These are phyloP conservation scores for Trametes punicea DNA, from an alignment of 768 basidiomycete species.

Conservation along the genomic window DNA sequence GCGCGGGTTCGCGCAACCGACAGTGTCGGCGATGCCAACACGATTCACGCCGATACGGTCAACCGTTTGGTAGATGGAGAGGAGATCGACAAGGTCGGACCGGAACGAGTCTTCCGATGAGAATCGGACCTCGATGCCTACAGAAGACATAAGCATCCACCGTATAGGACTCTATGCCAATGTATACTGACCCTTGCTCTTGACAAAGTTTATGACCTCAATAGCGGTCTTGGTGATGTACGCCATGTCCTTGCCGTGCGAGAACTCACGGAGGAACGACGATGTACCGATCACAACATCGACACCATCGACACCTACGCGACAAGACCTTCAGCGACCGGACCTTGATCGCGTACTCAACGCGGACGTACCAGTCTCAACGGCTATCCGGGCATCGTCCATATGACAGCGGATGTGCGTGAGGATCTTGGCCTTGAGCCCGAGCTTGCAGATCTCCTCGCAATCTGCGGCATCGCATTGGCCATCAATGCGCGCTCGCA, in stretches of 20 bases:
- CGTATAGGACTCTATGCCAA: background rate
- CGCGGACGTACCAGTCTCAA: constrained; percentile 78
- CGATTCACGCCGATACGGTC: constrained; percentile 99
- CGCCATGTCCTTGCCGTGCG: constrained; percentile 99
- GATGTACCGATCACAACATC: constrained; percentile 99
- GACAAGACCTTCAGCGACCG: background rate
- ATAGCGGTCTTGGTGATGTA: constrained; percentile 99
- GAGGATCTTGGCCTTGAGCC: constrained; percentile 92
- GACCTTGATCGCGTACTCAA: background rate
- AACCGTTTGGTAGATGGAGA: constrained; percentile 98
- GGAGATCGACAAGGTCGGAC: constrained; percentile 96
- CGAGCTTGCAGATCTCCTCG: constrained; percentile 98
- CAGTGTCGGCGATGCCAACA: constrained; percentile 98
- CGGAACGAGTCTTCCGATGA: constrained; percentile 99
- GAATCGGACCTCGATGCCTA: constrained; percentile 92
- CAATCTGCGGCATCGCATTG: constrained; percentile 55
- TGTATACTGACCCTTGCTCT: constrained; percentile 73
- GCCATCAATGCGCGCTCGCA: background rate
- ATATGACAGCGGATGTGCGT: constrained; percentile 99
- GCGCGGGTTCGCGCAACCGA: constrained; percentile 97
- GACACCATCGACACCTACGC: constrained; percentile 91
- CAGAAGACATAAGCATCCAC: background rate
- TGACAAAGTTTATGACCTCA: constrained; percentile 98
- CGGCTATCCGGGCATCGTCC: constrained; percentile 98
- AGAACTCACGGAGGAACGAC: constrained; percentile 98